phyloP scores from a whole-genome alignment of 352 stramenopile species.

The Pilasporangium apinafurcum region DNA sequence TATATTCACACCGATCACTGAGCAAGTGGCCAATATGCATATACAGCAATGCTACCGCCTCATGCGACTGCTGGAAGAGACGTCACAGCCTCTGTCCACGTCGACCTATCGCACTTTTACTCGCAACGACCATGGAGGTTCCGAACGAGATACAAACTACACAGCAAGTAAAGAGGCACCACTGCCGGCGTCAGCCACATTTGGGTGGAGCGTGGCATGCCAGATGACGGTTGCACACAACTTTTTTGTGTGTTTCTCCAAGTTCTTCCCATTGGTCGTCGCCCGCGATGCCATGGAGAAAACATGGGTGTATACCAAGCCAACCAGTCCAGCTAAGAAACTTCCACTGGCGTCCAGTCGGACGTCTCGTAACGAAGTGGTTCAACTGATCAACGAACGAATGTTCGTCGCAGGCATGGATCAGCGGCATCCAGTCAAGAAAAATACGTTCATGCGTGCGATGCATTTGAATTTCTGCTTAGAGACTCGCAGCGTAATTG shows the following conservation, averaged over 20 bases:
- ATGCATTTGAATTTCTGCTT: slow-evolving; percentile 40
- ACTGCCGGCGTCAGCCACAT: slow-evolving; percentile 41
- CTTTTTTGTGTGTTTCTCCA: slow-evolving; percentile 47
- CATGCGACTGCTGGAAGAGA: slow-evolving; percentile 43
- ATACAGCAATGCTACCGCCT: slow-evolving; percentile 53
- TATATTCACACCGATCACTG: slow-evolving; percentile 47
- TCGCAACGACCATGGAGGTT: no score
- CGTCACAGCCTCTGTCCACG: slow-evolving; percentile 26
- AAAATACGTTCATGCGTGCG: slow-evolving; percentile 41
- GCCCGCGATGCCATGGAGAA: slow-evolving; percentile 34
- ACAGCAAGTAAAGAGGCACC: background rate
- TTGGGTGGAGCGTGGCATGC: slow-evolving; percentile 42
- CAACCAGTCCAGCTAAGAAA: slow-evolving; percentile 18
- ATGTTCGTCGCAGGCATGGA: slow-evolving; percentile 35
- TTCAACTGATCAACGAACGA: slow-evolving; percentile 45
- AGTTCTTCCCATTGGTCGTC: slow-evolving; percentile 31
- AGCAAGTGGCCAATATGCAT: slow-evolving; percentile 38
- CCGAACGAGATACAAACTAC: slow-evolving; percentile 3
- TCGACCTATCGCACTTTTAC: no score
- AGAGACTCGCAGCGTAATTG: slow-evolving; percentile 43
- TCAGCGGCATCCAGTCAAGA: slow-evolving; percentile 38
- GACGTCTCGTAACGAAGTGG: no score
- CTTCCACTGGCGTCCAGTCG: slow-evolving; percentile 23
- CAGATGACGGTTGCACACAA: slow-evolving; percentile 32
- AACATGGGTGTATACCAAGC: slow-evolving; percentile 21